A percentile compares a stretch with the other conserved stretches of the same genome.
These are phyloP conservation scores for Calonectria crousiana DNA, from an alignment of 2,329 filamentous ascomycete genomes.

Conservation along the genomic window DNA sequence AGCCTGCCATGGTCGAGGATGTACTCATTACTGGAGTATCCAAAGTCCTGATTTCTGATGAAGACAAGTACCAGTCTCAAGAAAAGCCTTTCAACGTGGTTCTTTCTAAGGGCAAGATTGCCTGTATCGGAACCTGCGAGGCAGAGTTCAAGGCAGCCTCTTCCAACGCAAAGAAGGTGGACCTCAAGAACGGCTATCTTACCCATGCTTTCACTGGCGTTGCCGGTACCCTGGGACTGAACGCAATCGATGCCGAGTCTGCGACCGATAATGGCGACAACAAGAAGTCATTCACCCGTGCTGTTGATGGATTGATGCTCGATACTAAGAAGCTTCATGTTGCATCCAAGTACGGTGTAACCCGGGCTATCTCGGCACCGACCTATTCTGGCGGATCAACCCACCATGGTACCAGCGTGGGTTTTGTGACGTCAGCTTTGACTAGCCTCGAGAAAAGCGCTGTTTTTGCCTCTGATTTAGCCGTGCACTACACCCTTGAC, in stretches of 20 bases:
- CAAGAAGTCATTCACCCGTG: conserved; percentile 65
- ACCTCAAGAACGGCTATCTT: conserved; percentile 71
- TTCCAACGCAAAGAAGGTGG: conserved; percentile 53
- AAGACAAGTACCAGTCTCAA: conserved; percentile 51
- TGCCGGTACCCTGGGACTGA: conserved; percentile 70
- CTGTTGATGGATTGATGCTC: conserved; percentile 67
- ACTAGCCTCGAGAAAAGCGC: conserved; percentile 61
- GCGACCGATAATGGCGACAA: conserved; percentile 65
- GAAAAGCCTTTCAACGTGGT: conserved; percentile 60
- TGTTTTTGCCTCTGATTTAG: conserved; percentile 66
- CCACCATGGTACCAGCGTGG: conserved; percentile 69
- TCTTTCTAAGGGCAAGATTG: conserved; percentile 64
- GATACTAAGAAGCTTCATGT: conserved; percentile 68
- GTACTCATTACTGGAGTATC: conserved; percentile 69
- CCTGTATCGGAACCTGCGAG: conserved; percentile 67
- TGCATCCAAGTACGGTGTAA: conserved; percentile 68
- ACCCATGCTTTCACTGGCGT: conserved; percentile 71
- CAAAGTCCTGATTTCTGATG: conserved; percentile 61
- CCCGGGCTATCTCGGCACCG: conserved; percentile 69
- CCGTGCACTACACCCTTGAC: conserved; percentile 70
- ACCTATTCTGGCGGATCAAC: conserved; percentile 55
- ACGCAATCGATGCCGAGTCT: conserved; percentile 71
- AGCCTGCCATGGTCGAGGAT: conserved; percentile 52
- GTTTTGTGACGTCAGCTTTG: conserved; percentile 65
- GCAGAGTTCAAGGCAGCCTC: conserved; percentile 55